phyloP scores from a whole-genome alignment of 2,329 filamentous ascomycete genomes.

The Fusarium sp. region DNA sequence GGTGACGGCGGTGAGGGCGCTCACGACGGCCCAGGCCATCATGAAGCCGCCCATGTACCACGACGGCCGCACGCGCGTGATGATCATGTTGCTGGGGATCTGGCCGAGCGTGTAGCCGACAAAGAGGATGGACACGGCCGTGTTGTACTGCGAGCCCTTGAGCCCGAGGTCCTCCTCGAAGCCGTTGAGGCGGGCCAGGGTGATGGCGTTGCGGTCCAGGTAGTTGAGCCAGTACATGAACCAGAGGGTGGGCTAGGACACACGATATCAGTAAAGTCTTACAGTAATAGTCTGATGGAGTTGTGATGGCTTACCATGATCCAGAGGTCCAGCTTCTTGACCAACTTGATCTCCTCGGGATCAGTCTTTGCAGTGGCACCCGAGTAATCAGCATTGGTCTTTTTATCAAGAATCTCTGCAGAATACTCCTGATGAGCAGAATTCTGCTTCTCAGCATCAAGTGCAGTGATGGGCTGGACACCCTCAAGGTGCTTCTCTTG shows the following conservation, averaged over 20 bases:
- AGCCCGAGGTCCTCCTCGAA: constrained; percentile 45
- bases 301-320: constrained; percentile 11
- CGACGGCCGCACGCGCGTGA: constrained; percentile 57
- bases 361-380: constrained; percentile 25
- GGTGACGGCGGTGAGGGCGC: constrained; percentile 61
- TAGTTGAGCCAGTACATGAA: constrained; percentile 60
- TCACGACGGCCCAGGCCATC: constrained; percentile 62
- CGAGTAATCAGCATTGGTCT: constrained; percentile 40
- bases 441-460: constrained; percentile 40
- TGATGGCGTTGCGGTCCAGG: constrained; percentile 62
- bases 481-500: constrained; percentile 20
- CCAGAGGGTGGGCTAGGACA: constrained; percentile 18
- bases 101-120: constrained; percentile 62
- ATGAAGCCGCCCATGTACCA: constrained; percentile 60
- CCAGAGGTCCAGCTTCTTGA: constrained; percentile 23
- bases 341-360: constrained; percentile 21
- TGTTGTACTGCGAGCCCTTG: constrained; percentile 43
- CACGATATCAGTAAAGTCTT: background rate
- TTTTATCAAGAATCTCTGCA: constrained; percentile 38
- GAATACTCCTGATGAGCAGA: constrained; percentile 40
- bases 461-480: background rate
- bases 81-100: constrained; percentile 59
- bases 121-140: constrained; percentile 47
- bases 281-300: too few species aligned
- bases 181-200: constrained; percentile 54